phyloP scores from a whole-genome alignment of 306 rosid species.

The Macrotyloma uniflorum region DNA sequence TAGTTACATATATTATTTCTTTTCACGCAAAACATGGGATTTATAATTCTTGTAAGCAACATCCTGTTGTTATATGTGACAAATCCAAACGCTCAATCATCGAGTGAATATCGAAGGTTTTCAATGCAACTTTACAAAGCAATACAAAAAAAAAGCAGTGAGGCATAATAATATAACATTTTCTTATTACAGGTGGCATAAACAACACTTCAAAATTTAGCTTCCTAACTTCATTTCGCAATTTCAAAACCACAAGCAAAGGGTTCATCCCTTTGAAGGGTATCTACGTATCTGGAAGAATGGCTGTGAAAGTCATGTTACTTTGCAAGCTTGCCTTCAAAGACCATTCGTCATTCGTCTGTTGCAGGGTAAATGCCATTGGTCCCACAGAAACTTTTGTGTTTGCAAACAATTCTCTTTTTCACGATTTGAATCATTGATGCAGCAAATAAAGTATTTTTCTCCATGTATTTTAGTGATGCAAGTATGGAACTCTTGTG shows the following conservation, averaged over 20 bases:
- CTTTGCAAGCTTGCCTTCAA: conserved; percentile 30
- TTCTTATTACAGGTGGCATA: too few relatives aligned
- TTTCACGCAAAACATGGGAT: background rate
- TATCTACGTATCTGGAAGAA: background rate
- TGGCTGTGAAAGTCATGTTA: conserved; percentile 27
- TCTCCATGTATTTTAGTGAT: too few relatives aligned
- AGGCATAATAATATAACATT: background rate
- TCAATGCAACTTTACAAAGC: conserved; percentile 9
- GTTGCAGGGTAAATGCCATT: background rate
- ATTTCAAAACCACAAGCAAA: conserved; percentile 16
- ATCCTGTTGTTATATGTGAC: background rate
- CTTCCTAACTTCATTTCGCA: background rate
- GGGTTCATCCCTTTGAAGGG: background rate
- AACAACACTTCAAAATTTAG: background rate
- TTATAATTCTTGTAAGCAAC: conserved; percentile 11
- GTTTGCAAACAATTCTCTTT: background rate
- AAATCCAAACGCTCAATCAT: background rate
- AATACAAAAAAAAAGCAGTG: background rate
- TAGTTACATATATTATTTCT: background rate
- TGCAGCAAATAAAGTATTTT: background rate
- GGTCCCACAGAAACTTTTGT: background rate
- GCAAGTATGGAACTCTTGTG: too few relatives aligned
- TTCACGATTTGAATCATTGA: background rate
- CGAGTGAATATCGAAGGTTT: background rate
- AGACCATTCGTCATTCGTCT: conserved; percentile 10